phyloP scores from a whole-genome alignment of 352 stramenopile species.

The Globisporangium paddicum region DNA sequence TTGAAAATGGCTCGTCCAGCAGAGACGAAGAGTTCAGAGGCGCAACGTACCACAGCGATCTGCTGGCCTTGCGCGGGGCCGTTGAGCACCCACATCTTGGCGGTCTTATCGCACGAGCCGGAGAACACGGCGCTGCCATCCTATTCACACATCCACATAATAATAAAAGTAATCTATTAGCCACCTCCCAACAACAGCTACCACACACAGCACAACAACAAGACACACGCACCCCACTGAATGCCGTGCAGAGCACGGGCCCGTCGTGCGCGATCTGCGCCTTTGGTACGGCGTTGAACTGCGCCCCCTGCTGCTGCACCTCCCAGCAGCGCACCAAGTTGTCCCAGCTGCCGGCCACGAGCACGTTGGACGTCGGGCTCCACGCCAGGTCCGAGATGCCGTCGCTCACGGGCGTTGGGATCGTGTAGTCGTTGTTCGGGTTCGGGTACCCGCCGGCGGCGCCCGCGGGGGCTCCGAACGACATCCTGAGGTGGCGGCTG shows the following conservation, averaged over 20 bases:
- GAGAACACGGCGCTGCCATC: constrained; percentile 94
- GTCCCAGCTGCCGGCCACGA: constrained; percentile 79
- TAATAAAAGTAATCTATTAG: neutral
- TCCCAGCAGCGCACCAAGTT: constrained; percentile 84
- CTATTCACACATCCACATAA: constrained; percentile 23
- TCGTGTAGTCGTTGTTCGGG: constrained; percentile 76
- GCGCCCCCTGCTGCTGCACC: constrained; percentile 60
- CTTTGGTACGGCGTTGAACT: constrained; percentile 76
- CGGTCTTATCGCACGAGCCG: constrained; percentile 91
- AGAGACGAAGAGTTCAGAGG: too few species aligned
- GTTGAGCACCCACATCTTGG: constrained; percentile 93
- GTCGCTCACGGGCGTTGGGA: constrained; percentile 57
- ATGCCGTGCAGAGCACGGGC: constrained; percentile 90
- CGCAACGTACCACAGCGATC: constrained; percentile 63
- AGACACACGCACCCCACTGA: constrained; percentile 62
- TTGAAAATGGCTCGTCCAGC: neutral
- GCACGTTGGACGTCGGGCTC: constrained; percentile 68
- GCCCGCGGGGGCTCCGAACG: constrained; percentile 44
- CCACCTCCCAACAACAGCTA: neutral
- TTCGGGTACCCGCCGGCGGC: constrained; percentile 52
- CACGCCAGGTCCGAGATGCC: constrained; percentile 75
- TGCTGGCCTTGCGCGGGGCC: constrained; percentile 68
- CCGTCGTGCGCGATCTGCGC: constrained; percentile 87
- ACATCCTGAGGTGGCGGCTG: too few species aligned
- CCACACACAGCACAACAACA: neutral